Evolutionary conservation across 2,329 filamentous ascomycete species (phyloP).

Genomic region (Fusarium solani-melongenae): DNA sequence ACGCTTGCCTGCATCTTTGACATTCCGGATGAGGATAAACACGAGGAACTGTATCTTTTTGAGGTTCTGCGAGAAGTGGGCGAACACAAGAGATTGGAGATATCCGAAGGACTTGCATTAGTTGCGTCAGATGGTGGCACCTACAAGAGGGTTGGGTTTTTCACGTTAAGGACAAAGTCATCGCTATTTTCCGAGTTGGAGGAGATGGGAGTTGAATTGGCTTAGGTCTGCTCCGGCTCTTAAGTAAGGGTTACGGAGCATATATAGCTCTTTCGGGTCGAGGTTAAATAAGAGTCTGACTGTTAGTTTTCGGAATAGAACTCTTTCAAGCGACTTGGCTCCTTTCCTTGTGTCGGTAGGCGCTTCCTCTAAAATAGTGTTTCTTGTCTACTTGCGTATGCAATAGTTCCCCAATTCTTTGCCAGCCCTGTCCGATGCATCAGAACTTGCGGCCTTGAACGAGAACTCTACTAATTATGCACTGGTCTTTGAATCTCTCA

Average conservation of each 20-base stretch:
- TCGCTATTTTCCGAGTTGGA: not conserved
- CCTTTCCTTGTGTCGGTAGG: not conserved
- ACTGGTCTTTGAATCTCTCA: not conserved
- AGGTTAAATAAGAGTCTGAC: not conserved
- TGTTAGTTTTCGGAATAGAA: not conserved
- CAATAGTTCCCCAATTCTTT: not conserved
- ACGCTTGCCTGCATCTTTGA: not conserved
- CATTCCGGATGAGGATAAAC: not conserved
- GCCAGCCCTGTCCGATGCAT: not conserved
- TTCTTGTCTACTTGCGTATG: not conserved
- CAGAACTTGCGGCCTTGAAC: too few species aligned
- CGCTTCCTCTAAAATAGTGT: not conserved
- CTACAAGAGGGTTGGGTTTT: not conserved
- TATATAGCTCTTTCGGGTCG: not conserved
- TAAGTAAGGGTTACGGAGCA: not conserved
- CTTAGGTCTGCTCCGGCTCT: not conserved
- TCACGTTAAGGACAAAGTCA: not conserved
- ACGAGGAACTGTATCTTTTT: not conserved
- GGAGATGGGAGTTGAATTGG: not conserved
- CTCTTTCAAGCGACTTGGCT: not conserved
- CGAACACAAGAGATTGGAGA: not conserved
- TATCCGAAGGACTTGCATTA: not conserved
- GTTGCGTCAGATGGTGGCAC: not conserved
- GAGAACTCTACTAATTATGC: not conserved
- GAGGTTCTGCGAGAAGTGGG: not conserved